A percentile compares a stretch with the other conserved stretches of the same genome.
These are phyloP conservation scores for Salix arbutifolia DNA, from an alignment of 345 rosid genomes.

Conservation along the genomic window DNA sequence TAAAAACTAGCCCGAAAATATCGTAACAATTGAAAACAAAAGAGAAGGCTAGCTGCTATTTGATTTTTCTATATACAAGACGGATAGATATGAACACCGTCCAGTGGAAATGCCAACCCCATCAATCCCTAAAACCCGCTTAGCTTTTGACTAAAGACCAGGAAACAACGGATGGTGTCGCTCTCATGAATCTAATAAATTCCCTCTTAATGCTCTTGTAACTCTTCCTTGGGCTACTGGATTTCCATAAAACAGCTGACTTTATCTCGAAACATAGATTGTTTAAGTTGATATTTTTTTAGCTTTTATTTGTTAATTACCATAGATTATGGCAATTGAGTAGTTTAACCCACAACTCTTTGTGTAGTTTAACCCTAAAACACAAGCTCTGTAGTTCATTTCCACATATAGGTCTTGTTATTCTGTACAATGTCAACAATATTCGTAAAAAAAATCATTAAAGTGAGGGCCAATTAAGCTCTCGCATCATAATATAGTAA, in stretches of 20 bases:
- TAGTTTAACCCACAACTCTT: no score
- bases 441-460: background rate
- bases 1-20: background rate
- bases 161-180: background rate
- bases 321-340: background rate
- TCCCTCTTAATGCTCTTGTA: background rate
- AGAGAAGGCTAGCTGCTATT: background rate
- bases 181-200: background rate
- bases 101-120: conserved; percentile 13
- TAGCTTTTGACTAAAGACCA: conserved; percentile 15
- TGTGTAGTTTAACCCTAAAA: background rate
- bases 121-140: conserved; percentile 23
- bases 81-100: conserved; percentile 10
- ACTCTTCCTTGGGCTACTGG: background rate
- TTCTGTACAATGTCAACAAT: background rate
- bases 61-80: background rate
- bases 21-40: background rate
- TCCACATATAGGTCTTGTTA: background rate
- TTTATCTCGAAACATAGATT: background rate
- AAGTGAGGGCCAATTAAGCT: background rate
- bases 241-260: background rate
- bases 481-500: background rate
- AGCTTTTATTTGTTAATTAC: background rate
- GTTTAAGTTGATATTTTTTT: background rate
- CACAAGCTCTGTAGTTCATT: background rate